phyloP scores from a whole-genome alignment of 768 basidiomycete species.

The Nidularia sp. region DNA sequence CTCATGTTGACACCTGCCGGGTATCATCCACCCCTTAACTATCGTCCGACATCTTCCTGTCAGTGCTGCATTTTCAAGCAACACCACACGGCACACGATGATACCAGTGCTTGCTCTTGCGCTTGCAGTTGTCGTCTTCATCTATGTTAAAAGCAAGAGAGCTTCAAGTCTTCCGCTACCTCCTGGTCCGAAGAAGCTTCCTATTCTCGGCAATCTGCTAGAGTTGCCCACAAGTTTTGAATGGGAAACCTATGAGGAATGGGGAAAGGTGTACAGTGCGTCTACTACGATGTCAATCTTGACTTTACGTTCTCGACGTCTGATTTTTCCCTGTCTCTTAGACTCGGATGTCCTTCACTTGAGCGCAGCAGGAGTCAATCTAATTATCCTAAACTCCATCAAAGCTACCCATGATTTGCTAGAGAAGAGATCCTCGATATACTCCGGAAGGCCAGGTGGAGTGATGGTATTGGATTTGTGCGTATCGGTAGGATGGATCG shows the following conservation, averaged over 20 bases:
- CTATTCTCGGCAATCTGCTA: constrained; percentile 7
- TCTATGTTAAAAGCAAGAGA: too few relatives aligned
- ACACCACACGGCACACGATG: too few relatives aligned
- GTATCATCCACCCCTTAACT: too few relatives aligned
- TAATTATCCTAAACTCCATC: not conserved
- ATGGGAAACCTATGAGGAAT: constrained; percentile 32
- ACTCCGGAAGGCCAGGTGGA: constrained; percentile 1
- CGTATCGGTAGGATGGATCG: not conserved
- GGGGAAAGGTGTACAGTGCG: constrained; percentile 31
- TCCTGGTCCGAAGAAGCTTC: not conserved
- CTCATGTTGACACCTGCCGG: too few relatives aligned
- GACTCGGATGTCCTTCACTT: constrained; percentile 1
- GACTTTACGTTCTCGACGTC: not conserved
- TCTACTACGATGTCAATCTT: not conserved
- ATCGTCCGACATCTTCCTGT: too few relatives aligned
- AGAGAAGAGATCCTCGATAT: constrained; percentile 1
- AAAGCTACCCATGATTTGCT: constrained; percentile 1
- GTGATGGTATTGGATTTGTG: not conserved
- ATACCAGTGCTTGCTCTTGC: too few relatives aligned
- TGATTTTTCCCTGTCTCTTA: not conserved
- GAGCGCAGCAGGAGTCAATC: not conserved
- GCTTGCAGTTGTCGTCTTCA: too few relatives aligned
- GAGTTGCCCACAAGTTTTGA: constrained; percentile 22
- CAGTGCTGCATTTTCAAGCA: too few relatives aligned
- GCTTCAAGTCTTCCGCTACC: not conserved